Base-by-base conservation (phyloP, 148 eudicot species). In the Rheum nobile region DNA sequence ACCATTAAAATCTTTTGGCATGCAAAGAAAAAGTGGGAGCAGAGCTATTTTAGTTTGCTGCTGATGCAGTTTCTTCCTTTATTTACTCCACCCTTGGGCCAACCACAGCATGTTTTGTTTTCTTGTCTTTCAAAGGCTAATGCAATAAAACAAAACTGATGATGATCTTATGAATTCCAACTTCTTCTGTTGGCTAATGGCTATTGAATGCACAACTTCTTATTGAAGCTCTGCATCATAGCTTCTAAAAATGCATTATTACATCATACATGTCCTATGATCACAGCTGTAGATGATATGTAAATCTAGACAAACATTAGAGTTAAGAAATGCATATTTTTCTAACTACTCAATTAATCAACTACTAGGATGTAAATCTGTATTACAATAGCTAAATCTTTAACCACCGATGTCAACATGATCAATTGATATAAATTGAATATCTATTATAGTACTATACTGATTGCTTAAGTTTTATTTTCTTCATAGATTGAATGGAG, bases 401-500 rank as follows among this genome's bases (percentile, higher is more conserved):
- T 41, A 11, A 39, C 47, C 47, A 63, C 22, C 6, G 4, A 63
- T 59, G 17, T 26, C 37, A 61, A 17, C 9, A 32, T 29, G 11
- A 6, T 63, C 8, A 70, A n/a, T 29, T 70, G 46, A 42, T 70
- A 5, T 39, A 70, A 70, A 26, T 70, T 32, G 5, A 8, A 55
- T 55, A 55, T 55, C 63, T 55, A 10, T 7, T 55, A 9, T n/a
- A 55, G 4, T 32, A 13, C 10, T 32, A 31, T 65, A 17, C n/a
- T 31, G 4, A 10, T 4, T 65, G 39, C 37, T 65, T 14, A 32
- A 4, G 48, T 75, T 6, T 77, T 67, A 50, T 67, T 24, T 39
- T 74, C 38, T 67, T 29, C 76, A 22, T 31, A 93, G 98, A 86
- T 94, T 74, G 97, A 94, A 86, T 94, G 98, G 98, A 94, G 90